Evolutionary conservation across 768 basidiomycete species (phyloP).

Genomic region (Suillus americanus): DNA sequence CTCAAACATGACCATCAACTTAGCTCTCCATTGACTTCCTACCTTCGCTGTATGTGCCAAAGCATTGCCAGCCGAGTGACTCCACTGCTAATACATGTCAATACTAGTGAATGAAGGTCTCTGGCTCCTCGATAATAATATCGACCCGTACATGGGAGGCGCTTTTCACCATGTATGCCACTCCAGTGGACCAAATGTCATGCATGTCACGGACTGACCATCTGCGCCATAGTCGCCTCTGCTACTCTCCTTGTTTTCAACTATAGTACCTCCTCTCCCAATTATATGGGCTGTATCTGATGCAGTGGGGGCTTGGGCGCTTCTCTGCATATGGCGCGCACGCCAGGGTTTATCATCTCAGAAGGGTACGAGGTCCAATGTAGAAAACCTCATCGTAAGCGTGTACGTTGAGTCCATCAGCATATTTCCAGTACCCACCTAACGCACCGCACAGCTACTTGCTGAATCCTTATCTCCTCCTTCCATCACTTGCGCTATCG

Average conservation of each 20-base stretch:
- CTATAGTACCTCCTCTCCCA: constrained; percentile 58
- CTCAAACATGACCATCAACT: constrained; percentile 75
- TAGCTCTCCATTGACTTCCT: constrained; percentile 79
- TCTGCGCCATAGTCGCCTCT: constrained; percentile 66
- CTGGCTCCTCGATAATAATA: constrained; percentile 71
- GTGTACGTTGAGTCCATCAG: background rate
- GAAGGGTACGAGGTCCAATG: background rate
- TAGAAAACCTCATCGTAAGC: constrained; percentile 7
- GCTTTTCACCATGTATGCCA: constrained; percentile 78
- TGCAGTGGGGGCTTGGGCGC: constrained; percentile 61
- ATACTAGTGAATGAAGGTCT: constrained; percentile 84
- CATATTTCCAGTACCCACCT: constrained; percentile 6
- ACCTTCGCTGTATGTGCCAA: constrained; percentile 62
- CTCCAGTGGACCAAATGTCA: background rate
- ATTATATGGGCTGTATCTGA: constrained; percentile 74
- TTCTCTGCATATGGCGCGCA: constrained; percentile 67
- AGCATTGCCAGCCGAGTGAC: background rate
- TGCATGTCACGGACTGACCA: constrained; percentile 1
- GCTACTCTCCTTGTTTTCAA: constrained; percentile 74
- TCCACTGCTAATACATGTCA: constrained; percentile 14
- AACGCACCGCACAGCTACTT: constrained; percentile 59
- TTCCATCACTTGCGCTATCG: constrained; percentile 78
- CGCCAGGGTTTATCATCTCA: constrained; percentile 60
- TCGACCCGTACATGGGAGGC: constrained; percentile 87
- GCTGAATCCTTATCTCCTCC: constrained; percentile 84